Base-by-base conservation (phyloP, 495 filamentous ascomycete genomes). In the Penicillium samsonianum region DNA sequence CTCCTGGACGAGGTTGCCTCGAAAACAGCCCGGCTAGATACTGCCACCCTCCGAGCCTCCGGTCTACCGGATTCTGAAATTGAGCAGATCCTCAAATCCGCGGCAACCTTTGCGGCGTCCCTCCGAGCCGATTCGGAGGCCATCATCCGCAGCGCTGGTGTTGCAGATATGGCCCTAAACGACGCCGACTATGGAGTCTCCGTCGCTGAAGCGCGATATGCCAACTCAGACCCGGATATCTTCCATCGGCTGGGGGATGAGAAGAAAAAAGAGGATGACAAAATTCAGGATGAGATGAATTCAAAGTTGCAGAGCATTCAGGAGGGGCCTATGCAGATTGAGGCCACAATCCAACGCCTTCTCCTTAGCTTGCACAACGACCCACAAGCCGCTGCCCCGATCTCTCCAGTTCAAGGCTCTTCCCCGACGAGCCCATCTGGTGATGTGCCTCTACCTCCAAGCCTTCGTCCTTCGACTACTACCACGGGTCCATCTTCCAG, bases 131-230 rank as follows among this genome's bases (percentile, higher is more conserved):
- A 80, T 49, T 82, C 80, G 16, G 79, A 81, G 60, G 72, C 78
- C 12, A 80, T 82, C 31, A 67, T 83, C 23, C 76, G 72, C 45
- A 76, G 67, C 50, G 81, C 80, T 19, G 75, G 76, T 37, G 61
- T 73, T 8, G 80, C 76, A 11, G 80, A 82, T 48, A 72, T 75
- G 57, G 65, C 71, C 5, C 73, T 83, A 49, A 82, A 82, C 60
- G 71, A 79, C 43, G 80, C 79, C 11, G 80, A 83, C 58, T 83
- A 83, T 59, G 69, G 74, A 46, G 70, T 83, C 26, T 81, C 80
- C 26, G 77, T 80, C 26, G 80, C 80, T 30, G 78, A 81, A 56
- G 80, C 79, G 10, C 75, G 70, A 25, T 76, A 79, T 61, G 67
- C 77, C 28, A 71, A 74, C 33, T 67, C 78, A 5, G 78, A 81